Evolutionary conservation across 2,329 filamentous ascomycete species (phyloP).

Genomic region (Venturia oleaginea): DNA sequence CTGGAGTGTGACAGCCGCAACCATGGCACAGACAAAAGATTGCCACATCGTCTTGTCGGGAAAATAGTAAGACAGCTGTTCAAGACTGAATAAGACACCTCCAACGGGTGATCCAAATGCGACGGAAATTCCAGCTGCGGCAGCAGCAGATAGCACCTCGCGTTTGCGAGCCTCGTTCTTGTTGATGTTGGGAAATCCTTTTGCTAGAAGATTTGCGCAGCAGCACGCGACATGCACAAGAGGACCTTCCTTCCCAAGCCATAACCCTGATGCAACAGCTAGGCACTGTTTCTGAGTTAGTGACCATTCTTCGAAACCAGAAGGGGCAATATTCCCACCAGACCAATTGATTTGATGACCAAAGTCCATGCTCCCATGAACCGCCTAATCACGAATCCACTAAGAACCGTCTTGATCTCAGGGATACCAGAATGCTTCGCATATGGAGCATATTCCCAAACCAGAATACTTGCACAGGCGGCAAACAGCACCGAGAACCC

Average conservation of each 20-base stretch:
- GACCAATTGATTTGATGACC: slow-evolving; percentile 76
- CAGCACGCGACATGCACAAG: slow-evolving; percentile 95
- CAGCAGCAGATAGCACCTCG: slow-evolving; percentile 85
- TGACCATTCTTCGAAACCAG: slow-evolving; percentile 16
- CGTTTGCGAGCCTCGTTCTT: slow-evolving; percentile 89
- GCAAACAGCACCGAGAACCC: slow-evolving; percentile 78
- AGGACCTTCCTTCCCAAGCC: slow-evolving; percentile 93
- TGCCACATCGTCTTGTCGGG: slow-evolving; percentile 99
- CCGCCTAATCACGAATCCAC: slow-evolving; percentile 82
- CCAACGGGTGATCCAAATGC: slow-evolving; percentile 92
- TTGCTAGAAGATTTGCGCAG: slow-evolving; percentile 90
- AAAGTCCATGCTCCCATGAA: slow-evolving; percentile 87
- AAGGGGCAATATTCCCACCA: slow-evolving; percentile 46
- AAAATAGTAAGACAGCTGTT: slow-evolving; percentile 95
- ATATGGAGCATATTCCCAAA: slow-evolving; percentile 75
- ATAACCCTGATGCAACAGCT: slow-evolving; percentile 87
- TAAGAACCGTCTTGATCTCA: slow-evolving; percentile 93
- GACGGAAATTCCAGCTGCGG: slow-evolving; percentile 85
- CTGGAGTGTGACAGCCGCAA: slow-evolving; percentile 89
- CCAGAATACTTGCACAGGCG: slow-evolving; percentile 64
- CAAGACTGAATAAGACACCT: slow-evolving; percentile 90
- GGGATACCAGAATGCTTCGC: slow-evolving; percentile 94
- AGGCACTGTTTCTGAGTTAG: slow-evolving; percentile 55
- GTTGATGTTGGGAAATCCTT: slow-evolving; percentile 71
- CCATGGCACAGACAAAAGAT: slow-evolving; percentile 97